Evolutionary conservation across 345 rosid genomes (phyloP), one percentile per base, ranked within the genome.

Genomic region (Salix exigua): DNA sequence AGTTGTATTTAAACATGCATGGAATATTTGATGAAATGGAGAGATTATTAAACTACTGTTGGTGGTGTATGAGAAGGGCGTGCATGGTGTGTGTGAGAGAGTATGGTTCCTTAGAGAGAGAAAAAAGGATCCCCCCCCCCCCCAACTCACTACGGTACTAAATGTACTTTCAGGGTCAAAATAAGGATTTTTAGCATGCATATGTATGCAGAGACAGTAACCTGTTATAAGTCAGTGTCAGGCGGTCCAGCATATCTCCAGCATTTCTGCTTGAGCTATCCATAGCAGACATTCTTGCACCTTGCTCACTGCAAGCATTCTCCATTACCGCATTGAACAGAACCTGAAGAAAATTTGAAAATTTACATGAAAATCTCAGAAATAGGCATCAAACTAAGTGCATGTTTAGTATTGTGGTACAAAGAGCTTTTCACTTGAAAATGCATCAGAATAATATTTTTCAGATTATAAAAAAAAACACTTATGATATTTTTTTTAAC

Each of bases 181-280:
- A 48, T 38, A 37, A 63, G 64, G 64, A 63, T 23, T 60, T 31
- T 26, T 13, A 63, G 55, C 1, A 33, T 40, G 30, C 30, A 5
- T 17, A 6, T 12, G n/a, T 13, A 64, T 55, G 21, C 82, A 66
- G 67, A 74, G 65, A 66, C 18, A 55, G 77, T 80, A 78, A 91
- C 96, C 79, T 80, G 79, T 80, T 80, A 37, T 80, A 80, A 33
- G 79, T 76, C 42, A 80, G 79, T 13, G 83, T 95, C 75, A 95
- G 90, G 48, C 97, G 94, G 75, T 91, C 97, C 82, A 95, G 99
- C 99, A 95, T 88, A 2, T 95, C 99, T 6, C 99, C 99, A 68
- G 99, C 99, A 85, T 95, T 95, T 83, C 97, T 90, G 89, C 99
- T 95, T 53, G 99, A 95, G 85, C 96, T 93, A 80, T 95, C 99